Conservation (phyloP, 805 yeast genomes). For the Metschnikowia cerradonensis region DNA sequence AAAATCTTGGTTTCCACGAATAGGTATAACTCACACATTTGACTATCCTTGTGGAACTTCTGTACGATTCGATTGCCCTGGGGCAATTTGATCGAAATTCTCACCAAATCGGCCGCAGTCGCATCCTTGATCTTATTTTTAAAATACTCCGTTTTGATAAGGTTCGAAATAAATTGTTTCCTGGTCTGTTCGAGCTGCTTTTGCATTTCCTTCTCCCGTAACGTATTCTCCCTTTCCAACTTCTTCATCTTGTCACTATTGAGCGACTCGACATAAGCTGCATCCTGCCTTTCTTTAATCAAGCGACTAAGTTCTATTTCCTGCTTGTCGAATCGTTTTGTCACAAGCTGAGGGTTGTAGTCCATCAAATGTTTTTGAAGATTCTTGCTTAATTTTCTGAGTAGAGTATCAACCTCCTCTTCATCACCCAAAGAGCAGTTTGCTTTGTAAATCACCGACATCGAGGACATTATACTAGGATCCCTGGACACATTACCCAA, state of each 20-base stretch:
- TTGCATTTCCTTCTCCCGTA: slow-evolving; percentile 8
- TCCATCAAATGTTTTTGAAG: slow-evolving; percentile 24
- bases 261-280: slow-evolving; percentile 38
- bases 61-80: slow-evolving; percentile 48
- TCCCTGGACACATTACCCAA: slow-evolving; percentile 34
- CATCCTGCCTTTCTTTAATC: slow-evolving; percentile 40
- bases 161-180: slow-evolving; percentile 18
- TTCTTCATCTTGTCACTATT: slow-evolving; percentile 53
- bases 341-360: slow-evolving; percentile 37
- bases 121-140: slow-evolving; percentile 7
- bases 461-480: slow-evolving; percentile 34
- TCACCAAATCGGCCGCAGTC: slow-evolving; percentile 15
- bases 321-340: slow-evolving; percentile 35
- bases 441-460: slow-evolving; percentile 35
- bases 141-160: slow-evolving; percentile 15
- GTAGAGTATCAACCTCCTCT: slow-evolving; percentile 8
- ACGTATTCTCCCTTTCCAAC: slow-evolving; percentile 34
- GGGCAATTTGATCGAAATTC: slow-evolving; percentile 53
- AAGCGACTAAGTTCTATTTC: slow-evolving; percentile 38
- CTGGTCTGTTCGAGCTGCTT: slow-evolving; percentile 10
- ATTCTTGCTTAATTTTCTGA: slow-evolving; percentile 22
- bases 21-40: slow-evolving; percentile 46
- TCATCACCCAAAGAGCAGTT: slow-evolving; percentile 24
- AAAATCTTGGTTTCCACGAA: slow-evolving; percentile 42
- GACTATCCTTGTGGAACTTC: slow-evolving; percentile 36